These are phyloP conservation scores for Plantago rigida DNA, from an alignment of 305 asterid species.

Conservation along the genomic window DNA sequence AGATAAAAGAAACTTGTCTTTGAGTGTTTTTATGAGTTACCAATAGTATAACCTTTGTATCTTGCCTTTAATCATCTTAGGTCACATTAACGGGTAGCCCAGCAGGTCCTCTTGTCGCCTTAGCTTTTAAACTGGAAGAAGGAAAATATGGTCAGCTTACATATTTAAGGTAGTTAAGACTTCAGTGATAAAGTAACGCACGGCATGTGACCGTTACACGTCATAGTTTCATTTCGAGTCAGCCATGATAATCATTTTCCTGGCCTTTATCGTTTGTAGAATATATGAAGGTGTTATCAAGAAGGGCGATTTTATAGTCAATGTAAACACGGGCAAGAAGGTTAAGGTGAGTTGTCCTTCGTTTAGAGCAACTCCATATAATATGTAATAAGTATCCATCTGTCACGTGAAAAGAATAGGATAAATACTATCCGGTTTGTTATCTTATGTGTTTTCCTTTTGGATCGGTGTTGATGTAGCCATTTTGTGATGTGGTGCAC, in stretches of 20 bases:
- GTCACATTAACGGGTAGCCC: slow-evolving; percentile 79
- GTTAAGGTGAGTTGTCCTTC: slow-evolving; percentile 56
- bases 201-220: background rate
- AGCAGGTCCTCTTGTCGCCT: slow-evolving; percentile 86
- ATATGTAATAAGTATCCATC: background rate
- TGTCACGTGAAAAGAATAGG: background rate
- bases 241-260: slow-evolving; percentile 3
- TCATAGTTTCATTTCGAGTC: background rate
- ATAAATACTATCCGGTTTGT: slow-evolving; percentile 1
- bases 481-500: background rate
- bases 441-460: background rate
- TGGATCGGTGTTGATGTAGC: background rate
- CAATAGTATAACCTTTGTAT: slow-evolving; percentile 14
- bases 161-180: slow-evolving; percentile 59
- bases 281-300: slow-evolving; percentile 87
- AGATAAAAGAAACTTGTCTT: slow-evolving; percentile 8
- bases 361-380: slow-evolving; percentile 1
- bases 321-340: slow-evolving; percentile 88
- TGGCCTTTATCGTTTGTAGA: slow-evolving; percentile 39
- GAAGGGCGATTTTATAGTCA: slow-evolving; percentile 83
- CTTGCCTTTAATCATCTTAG: slow-evolving; percentile 33
- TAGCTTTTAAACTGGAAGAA: slow-evolving; percentile 96
- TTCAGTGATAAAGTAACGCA: background rate
- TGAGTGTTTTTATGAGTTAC: slow-evolving; percentile 18
- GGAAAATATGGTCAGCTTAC: slow-evolving; percentile 93